Conservation (phyloP, 2,329 filamentous ascomycete species). For the Alternaria sp. region DNA sequence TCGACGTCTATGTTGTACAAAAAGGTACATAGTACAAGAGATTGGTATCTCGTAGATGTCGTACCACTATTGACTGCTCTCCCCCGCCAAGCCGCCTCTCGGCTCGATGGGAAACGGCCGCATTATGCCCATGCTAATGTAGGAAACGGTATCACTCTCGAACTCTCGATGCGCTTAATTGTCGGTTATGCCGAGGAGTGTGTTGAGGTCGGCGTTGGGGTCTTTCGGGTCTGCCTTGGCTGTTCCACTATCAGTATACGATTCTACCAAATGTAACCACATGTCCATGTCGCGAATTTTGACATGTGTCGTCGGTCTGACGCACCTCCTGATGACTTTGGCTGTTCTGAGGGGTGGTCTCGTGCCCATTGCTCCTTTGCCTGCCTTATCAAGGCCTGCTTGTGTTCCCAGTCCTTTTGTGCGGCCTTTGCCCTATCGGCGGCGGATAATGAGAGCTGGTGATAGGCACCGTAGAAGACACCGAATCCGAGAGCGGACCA, state of each 20-base stretch:
- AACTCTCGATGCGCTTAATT: constrained; percentile 35
- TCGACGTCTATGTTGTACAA: constrained; percentile 54
- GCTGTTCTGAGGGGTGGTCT: constrained; percentile 64
- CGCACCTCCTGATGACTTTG: constrained; percentile 46
- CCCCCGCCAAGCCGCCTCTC: constrained; percentile 24
- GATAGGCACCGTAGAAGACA: constrained; percentile 93
- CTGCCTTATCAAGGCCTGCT: constrained; percentile 89
- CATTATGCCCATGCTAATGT: constrained; percentile 39
- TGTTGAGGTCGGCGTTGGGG: constrained; percentile 93
- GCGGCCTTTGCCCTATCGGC: constrained; percentile 74
- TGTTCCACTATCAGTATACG: constrained; percentile 47
- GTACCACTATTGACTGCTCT: constrained; percentile 32
- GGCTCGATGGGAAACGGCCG: constrained; percentile 20
- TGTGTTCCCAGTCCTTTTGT: constrained; percentile 86
- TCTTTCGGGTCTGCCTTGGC: constrained; percentile 73
- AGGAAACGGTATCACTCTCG: constrained; percentile 19
- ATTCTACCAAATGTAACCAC: neutral
- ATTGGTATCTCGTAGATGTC: constrained; percentile 33
- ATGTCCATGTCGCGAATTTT: constrained; percentile 1
- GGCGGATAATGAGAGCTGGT: constrained; percentile 82
- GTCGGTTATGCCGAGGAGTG: constrained; percentile 55
- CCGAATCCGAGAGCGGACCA: constrained; percentile 93
- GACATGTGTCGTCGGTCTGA: constrained; percentile 11
- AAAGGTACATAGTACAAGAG: constrained; percentile 53
- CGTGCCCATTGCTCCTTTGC: constrained; percentile 91